Evolutionary conservation across 345 rosid species (phyloP).

Genomic region (Dimocarpus longan): DNA sequence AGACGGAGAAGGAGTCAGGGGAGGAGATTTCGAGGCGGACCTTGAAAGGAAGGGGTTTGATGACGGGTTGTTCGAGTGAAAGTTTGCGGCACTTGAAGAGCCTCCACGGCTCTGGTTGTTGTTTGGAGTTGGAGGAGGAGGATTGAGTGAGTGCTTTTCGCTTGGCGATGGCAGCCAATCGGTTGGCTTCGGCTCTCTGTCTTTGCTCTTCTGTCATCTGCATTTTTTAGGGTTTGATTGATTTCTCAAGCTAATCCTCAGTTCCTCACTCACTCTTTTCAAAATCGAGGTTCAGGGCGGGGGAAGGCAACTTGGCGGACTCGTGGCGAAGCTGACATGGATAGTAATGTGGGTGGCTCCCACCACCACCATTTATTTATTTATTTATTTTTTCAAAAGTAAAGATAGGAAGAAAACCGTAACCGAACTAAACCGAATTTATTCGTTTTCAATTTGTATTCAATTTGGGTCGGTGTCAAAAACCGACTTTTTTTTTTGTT

Average conservation of each 20-base stretch:
- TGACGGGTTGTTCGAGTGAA: constrained; percentile 14
- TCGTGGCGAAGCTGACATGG: too few species aligned
- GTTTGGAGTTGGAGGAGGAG: constrained; percentile 10
- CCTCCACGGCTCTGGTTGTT: constrained; percentile 47
- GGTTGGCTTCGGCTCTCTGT: constrained; percentile 59
- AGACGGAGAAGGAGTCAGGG: constrained; percentile 76
- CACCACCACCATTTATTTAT: too few species aligned
- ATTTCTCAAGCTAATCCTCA: neutral
- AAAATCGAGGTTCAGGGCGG: constrained; percentile 27
- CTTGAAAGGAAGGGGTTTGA: constrained; percentile 42
- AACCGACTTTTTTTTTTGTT: too few species aligned
- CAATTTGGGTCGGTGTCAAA: too few species aligned
- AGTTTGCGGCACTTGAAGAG: constrained; percentile 76
- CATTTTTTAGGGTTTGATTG: constrained; percentile 41
- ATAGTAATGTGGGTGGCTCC: too few species aligned
- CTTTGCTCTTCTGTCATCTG: constrained; percentile 61
- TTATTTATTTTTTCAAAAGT: too few species aligned
- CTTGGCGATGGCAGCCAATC: constrained; percentile 56
- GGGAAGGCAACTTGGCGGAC: constrained; percentile 15
- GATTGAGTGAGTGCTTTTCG: constrained; percentile 51
- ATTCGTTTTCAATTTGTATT: too few species aligned
- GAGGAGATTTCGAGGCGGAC: constrained; percentile 87
- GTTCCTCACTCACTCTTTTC: constrained; percentile 5
- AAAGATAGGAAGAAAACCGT: too few species aligned
- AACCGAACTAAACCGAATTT: too few species aligned